Evolutionary conservation across 2,329 filamentous ascomycete species (phyloP).

Genomic region (Monosporascus sp.): DNA sequence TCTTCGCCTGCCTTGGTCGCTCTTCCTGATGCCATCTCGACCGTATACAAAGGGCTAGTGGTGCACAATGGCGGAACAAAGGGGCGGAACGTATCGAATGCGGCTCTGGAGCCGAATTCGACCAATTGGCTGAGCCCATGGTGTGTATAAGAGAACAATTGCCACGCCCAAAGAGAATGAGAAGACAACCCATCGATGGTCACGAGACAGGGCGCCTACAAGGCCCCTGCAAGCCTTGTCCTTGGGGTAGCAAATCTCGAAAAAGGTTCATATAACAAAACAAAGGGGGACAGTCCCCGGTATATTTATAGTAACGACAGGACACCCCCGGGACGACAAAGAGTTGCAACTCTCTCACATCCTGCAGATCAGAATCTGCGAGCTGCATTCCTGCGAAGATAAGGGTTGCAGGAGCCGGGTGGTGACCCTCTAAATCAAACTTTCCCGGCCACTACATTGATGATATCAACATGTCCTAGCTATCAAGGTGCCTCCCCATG

Average conservation of each 20-base stretch:
- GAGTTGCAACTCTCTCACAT: not conserved
- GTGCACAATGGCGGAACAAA: constrained; percentile 18
- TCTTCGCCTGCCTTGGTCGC: not conserved
- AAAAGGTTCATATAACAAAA: not conserved
- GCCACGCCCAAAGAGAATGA: constrained; percentile 1
- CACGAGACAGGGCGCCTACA: constrained; percentile 1
- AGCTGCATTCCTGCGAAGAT: not conserved
- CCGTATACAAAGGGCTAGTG: constrained; percentile 18
- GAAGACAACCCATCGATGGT: not conserved
- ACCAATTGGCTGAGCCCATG: constrained; percentile 15
- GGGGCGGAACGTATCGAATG: constrained; percentile 11
- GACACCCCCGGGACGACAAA: not conserved
- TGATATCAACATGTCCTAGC: not conserved
- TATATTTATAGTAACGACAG: not conserved
- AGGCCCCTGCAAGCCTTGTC: not conserved
- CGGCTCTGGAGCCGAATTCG: constrained; percentile 19
- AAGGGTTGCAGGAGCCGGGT: not conserved
- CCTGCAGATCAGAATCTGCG: not conserved
- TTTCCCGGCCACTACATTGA: not conserved
- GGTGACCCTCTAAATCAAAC: not conserved
- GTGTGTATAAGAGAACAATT: constrained; percentile 4
- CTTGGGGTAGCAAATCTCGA: not conserved
- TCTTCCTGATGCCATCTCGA: not conserved
- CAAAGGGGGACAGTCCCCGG: not conserved
- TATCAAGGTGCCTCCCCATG: not conserved